A percentile compares a stretch with the other conserved stretches of the same genome.
Conservation (phyloP, 805 yeast species). For the Spathaspora hagerdaliae region DNA sequence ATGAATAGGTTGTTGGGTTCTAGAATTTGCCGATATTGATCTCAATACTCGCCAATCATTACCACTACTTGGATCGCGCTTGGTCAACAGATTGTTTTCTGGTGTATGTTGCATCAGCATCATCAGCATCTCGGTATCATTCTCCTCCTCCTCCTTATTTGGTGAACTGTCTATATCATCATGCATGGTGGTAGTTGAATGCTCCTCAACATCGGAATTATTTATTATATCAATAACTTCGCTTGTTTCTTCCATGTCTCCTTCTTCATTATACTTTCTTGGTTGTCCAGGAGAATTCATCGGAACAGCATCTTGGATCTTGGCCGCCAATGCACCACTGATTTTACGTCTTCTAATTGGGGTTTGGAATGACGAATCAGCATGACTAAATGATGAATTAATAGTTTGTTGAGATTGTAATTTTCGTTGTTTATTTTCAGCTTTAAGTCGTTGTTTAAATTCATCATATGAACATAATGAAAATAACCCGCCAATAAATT, state of each 20-base stretch:
- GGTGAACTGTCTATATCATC: constrained; percentile 12
- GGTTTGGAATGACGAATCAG: constrained; percentile 56
- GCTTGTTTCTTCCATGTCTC: constrained; percentile 10
- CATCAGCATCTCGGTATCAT: constrained; percentile 3
- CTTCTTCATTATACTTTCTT: constrained; percentile 54
- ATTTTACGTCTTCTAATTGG: constrained; percentile 68
- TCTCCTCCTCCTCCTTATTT: constrained; percentile 9
- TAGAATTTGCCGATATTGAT: constrained; percentile 29
- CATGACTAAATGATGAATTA: constrained; percentile 26
- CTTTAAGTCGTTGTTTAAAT: constrained; percentile 49
- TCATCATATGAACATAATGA: constrained; percentile 62
- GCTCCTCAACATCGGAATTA: constrained; percentile 43
- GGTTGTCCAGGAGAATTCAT: constrained; percentile 97
- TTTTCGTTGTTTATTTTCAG: constrained; percentile 35
- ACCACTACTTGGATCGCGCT: constrained; percentile 13
- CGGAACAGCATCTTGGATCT: constrained; percentile 78
- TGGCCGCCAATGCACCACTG: constrained; percentile 64
- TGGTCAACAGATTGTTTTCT: constrained; percentile 12
- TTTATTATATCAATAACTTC: constrained; percentile 35
- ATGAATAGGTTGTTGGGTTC: constrained; percentile 24
- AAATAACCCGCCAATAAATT: constrained; percentile 61
- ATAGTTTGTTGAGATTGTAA: constrained; percentile 28
- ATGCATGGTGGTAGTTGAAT: constrained; percentile 14
- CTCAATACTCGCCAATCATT: constrained; percentile 38
- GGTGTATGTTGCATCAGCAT: too few relatives aligned